A percentile compares a stretch with the other conserved stretches of the same genome.
phyloP scores from a whole-genome alignment of 73 alveolate genomes.

The Paramecium bursaria region DNA sequence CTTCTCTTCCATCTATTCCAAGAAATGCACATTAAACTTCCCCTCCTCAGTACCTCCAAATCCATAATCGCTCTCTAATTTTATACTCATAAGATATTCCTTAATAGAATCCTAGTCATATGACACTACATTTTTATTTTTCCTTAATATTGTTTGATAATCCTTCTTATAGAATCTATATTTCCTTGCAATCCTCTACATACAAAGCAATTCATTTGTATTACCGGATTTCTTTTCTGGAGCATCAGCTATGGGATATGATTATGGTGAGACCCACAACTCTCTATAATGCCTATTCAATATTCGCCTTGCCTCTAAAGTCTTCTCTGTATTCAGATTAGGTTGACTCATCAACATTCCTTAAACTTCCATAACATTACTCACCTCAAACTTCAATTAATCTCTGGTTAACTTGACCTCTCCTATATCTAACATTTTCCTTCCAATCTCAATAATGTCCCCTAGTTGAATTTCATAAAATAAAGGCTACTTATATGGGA shows the following conservation, averaged over 20 bases:
- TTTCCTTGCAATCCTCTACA: not conserved
- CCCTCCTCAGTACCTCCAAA: conserved; percentile 29
- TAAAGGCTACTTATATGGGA: conserved; percentile 33
- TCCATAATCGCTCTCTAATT: not conserved
- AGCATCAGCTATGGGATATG: not conserved
- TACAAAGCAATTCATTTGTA: not conserved
- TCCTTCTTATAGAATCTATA: not conserved
- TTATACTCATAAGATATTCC: not conserved
- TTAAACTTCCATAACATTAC: conserved; percentile 52
- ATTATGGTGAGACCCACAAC: not conserved
- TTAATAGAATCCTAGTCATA: conserved; percentile 26
- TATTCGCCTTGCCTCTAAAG: conserved; percentile 33
- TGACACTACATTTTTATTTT: not conserved
- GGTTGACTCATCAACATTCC: conserved; percentile 40
- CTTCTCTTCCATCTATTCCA: conserved; percentile 6
- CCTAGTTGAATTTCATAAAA: not conserved
- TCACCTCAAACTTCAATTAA: conserved; percentile 25
- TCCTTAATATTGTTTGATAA: not conserved
- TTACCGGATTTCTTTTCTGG: not conserved
- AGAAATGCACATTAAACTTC: conserved; percentile 12
- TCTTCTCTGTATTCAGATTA: conserved; percentile 1
- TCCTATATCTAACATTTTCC: conserved; percentile 17
- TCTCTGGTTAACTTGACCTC: conserved; percentile 31
- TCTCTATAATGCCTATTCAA: conserved; percentile 38
- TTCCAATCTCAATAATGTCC: conserved; percentile 20